Conservation (phyloP, 164 flowering plant genomes). For the Vitis vinifera region DNA sequence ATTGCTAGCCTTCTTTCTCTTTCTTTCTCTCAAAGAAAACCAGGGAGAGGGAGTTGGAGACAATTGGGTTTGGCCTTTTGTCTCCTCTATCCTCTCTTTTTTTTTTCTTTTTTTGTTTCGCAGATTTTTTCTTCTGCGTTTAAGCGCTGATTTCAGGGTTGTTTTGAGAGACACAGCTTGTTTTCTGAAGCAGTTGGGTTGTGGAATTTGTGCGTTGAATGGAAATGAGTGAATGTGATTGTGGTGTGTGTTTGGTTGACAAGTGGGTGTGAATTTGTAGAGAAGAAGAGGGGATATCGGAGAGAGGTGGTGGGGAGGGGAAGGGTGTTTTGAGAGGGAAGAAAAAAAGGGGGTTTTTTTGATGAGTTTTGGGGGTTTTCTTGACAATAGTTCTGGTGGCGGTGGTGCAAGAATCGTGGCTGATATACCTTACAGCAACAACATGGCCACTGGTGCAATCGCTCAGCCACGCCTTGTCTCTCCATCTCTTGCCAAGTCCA, state of each 20-base stretch:
- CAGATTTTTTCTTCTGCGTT: neutral
- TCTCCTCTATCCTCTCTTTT: slow-evolving; percentile 60
- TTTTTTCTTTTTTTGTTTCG: slow-evolving; percentile 2
- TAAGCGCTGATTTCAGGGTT: neutral
- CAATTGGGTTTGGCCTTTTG: slow-evolving; percentile 53
- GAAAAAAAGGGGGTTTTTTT: slow-evolving; percentile 25
- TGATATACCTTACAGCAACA: slow-evolving; percentile 50
- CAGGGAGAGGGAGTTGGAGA: slow-evolving; percentile 65
- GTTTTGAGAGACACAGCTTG: slow-evolving; percentile 6
- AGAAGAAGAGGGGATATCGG: slow-evolving; percentile 2
- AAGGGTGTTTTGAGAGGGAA: neutral
- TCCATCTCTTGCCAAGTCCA: slow-evolving; percentile 62
- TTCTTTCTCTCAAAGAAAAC: slow-evolving; percentile 46
- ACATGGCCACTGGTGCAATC: slow-evolving; percentile 64
- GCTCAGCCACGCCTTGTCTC: slow-evolving; percentile 55
- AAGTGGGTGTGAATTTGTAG: slow-evolving; percentile 5
- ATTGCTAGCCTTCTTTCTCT: slow-evolving; percentile 64
- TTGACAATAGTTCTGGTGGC: slow-evolving; percentile 53
- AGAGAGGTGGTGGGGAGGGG: slow-evolving; percentile 2
- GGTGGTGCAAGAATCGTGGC: slow-evolving; percentile 52
- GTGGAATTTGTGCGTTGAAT: neutral
- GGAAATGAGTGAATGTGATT: neutral
- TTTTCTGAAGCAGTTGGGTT: neutral
- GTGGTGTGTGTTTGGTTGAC: neutral
- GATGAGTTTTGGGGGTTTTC: slow-evolving; percentile 94